Conservation (phyloP, 306 rosid species). For the Casuarina glauca region DNA sequence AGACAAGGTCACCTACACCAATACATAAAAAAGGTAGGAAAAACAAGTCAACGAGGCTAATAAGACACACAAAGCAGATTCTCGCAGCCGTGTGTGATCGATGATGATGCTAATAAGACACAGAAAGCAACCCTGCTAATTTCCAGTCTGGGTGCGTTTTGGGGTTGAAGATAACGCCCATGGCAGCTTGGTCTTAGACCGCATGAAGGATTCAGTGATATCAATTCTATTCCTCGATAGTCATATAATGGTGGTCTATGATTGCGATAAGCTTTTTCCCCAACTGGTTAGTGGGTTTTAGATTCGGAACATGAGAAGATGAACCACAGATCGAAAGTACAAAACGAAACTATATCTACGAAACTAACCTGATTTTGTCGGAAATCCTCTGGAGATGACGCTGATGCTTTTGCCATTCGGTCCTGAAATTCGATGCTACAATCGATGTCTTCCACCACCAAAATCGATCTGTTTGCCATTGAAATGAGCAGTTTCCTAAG, state of each 20-base stretch:
- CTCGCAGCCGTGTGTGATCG: background rate
- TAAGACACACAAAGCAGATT: background rate
- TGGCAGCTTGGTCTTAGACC: no score
- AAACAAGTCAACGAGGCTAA: background rate
- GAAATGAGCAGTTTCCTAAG: conserved; percentile 50
- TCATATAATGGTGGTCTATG: no score
- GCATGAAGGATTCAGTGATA: no score
- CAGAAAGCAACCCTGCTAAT: background rate
- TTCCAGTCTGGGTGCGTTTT: background rate
- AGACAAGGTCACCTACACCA: conserved; percentile 38
- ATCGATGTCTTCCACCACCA: conserved; percentile 80
- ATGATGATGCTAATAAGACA: background rate
- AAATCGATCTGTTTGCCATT: conserved; percentile 61
- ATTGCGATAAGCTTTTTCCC: no score
- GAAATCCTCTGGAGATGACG: background rate
- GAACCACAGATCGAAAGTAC: no score
- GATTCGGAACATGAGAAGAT: no score
- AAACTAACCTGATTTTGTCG: conserved; percentile 26
- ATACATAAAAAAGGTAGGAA: background rate
- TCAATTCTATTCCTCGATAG: no score
- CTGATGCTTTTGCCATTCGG: conserved; percentile 23
- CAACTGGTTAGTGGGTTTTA: no score
- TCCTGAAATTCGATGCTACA: conserved; percentile 56
- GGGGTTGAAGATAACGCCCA: background rate
- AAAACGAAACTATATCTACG: no score